phyloP scores from a whole-genome alignment of 306 rosid species.

The Quercus suber region DNA sequence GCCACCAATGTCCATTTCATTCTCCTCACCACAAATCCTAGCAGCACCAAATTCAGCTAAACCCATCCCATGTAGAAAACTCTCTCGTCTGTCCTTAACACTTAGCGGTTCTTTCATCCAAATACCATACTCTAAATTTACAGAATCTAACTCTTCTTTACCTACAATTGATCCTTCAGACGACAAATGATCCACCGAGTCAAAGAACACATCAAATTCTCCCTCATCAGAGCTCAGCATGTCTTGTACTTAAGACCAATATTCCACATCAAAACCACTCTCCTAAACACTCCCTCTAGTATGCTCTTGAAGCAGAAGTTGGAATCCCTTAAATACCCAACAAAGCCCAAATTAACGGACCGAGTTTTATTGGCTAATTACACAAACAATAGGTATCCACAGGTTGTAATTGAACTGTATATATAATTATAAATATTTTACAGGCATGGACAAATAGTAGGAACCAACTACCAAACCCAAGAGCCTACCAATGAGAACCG shows the following conservation, averaged over 20 bases:
- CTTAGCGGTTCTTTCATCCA: slow-evolving; percentile 79
- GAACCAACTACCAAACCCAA: slow-evolving; percentile 39
- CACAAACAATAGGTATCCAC: slow-evolving; percentile 22
- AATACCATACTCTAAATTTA: slow-evolving; percentile 42
- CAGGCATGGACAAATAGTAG: slow-evolving; percentile 40
- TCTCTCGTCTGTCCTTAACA: slow-evolving; percentile 62
- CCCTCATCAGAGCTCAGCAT: slow-evolving; percentile 70
- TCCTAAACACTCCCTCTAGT: slow-evolving; percentile 16
- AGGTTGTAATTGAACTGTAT: slow-evolving; percentile 27
- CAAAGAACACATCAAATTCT: slow-evolving; percentile 67
- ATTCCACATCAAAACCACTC: slow-evolving; percentile 50
- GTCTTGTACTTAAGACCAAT: slow-evolving; percentile 40
- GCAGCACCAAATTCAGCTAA: slow-evolving; percentile 37
- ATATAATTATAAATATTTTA: slow-evolving; percentile 1
- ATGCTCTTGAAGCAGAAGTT: slow-evolving; percentile 1
- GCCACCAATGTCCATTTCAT: slow-evolving; percentile 13
- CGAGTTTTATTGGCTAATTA: slow-evolving; percentile 40
- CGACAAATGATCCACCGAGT: slow-evolving; percentile 58
- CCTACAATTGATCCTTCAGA: slow-evolving; percentile 37
- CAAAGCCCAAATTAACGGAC: slow-evolving; percentile 41
- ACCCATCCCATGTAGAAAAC: slow-evolving; percentile 59
- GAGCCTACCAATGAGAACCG: slow-evolving; percentile 42
- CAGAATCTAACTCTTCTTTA: slow-evolving; percentile 15
- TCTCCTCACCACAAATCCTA: slow-evolving; percentile 19
- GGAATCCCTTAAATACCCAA: slow-evolving; percentile 29